A percentile compares a stretch with the other conserved stretches of the same genome.
Evolutionary conservation across 164 flowering plant genomes (phyloP).

Genomic region (Sedum album): DNA sequence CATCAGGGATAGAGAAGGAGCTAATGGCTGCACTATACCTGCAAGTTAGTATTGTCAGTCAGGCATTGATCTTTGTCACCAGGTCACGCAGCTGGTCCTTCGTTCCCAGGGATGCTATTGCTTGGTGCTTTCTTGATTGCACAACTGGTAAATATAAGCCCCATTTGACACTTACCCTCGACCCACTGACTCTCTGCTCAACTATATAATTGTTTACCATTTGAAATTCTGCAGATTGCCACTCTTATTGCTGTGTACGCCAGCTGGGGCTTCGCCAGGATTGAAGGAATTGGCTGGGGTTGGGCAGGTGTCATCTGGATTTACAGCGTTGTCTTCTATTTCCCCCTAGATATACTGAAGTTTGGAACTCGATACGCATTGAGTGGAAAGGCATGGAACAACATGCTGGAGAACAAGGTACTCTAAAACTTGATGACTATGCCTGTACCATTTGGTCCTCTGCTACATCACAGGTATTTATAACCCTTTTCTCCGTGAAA

Average conservation of each 20-base stretch:
- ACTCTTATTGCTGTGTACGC: conserved; percentile 44
- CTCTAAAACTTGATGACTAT: background rate
- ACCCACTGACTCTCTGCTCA: background rate
- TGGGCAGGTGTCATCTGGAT: conserved; percentile 44
- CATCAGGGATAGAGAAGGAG: conserved; percentile 20
- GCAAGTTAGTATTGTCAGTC: conserved; percentile 50
- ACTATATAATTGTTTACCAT: background rate
- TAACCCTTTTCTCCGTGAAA: background rate
- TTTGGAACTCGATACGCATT: conserved; percentile 22
- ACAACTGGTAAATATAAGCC: conserved; percentile 29
- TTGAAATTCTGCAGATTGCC: conserved; percentile 25
- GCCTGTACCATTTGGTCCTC: background rate
- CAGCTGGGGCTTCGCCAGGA: conserved; percentile 26
- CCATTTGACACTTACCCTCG: background rate
- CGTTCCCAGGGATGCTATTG: conserved; percentile 33
- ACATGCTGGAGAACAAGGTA: conserved; percentile 80
- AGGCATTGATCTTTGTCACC: conserved; percentile 52
- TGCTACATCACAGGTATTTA: background rate
- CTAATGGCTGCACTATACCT: conserved; percentile 41
- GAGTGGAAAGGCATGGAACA: conserved; percentile 65
- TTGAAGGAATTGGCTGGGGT: conserved; percentile 31
- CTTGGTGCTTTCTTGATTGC: conserved; percentile 32
- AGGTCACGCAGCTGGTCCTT: conserved; percentile 48
- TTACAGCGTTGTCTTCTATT: conserved; percentile 28
- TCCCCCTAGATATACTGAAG: conserved; percentile 31